Base-by-base conservation (phyloP, 129 eudicot genomes). In the Escallonia rubra region DNA sequence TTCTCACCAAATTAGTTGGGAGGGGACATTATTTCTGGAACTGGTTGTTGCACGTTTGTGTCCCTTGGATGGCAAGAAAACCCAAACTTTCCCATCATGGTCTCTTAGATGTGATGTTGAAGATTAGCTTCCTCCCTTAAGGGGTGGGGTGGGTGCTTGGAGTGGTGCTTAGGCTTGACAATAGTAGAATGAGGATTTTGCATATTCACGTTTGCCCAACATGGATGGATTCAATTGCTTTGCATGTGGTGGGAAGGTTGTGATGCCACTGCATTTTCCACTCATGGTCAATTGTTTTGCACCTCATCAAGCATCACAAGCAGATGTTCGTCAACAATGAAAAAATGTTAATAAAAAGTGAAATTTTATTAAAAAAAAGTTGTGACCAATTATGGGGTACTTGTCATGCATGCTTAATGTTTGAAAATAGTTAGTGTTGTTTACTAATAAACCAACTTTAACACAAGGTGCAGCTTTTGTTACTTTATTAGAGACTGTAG, bases 61-160 rank as follows among this genome's bases (percentile, higher is more conserved):
- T 77, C 65, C 77, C 77, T 72, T 76, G 47, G 58, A 45, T 76
- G 64, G 46, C 66, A 83, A 83, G 85, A 55, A 79, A 76, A 69
- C 74, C 51, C 10, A 41, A 63, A 68, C 50, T 43, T 57, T 50
- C 71, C 72, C 74, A 72, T 83, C 76, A 76, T 79, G 65, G 64
- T 79, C 62, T 45, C 57, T 68, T 74, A 58, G 73, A 66, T 64
- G 76, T 72, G 79, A 66, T 76, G 15, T 68, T 79, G 57, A 82
- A 77, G 80, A 48, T 69, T 69, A 64, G 53, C 61, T 60, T 60
- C 54, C 47, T 10, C 50, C 46, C 57, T 61, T 44, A 23, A 23
- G 34, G 34, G 34, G 34, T 23, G 34, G 34, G 1, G 34, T 23
- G 34, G 34, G 34, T 23, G 34, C 34, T 23, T 23, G 34, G 34